Conservation (phyloP, 1,284 basidiomycete genomes). For the Takashimella tepidaria region DNA sequence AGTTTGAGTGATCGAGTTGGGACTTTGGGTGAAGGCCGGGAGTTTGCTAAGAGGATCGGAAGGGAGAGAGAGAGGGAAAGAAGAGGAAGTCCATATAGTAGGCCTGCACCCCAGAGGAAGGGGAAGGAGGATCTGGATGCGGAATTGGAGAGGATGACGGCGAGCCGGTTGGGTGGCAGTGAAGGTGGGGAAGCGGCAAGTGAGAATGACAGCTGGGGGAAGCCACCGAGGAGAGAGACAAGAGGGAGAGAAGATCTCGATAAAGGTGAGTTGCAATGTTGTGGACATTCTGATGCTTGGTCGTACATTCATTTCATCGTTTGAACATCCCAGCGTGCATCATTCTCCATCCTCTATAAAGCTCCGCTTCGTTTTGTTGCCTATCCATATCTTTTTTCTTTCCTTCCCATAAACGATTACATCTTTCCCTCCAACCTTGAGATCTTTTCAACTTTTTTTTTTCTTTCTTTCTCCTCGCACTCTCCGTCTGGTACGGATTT, state of each 20-base stretch:
- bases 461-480: too few relatives aligned
- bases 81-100: constrained; percentile 10
- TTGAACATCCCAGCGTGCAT: too few relatives aligned
- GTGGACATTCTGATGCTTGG: too few relatives aligned
- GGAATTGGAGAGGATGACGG: constrained; percentile 34
- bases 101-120: constrained; percentile 9
- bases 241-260: constrained; percentile 37
- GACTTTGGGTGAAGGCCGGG: constrained; percentile 26
- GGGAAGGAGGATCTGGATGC: constrained; percentile 38
- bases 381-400: too few relatives aligned
- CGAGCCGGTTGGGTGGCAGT: constrained; percentile 11
- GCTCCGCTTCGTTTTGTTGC: too few relatives aligned
- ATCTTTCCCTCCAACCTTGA: too few relatives aligned
- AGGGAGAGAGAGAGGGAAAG: constrained; percentile 17
- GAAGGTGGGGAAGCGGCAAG: constrained; percentile 8
- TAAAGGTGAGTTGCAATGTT: constrained; percentile 34
- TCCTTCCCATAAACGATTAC: too few relatives aligned
- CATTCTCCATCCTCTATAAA: too few relatives aligned
- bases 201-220: constrained; percentile 7
- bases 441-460: too few relatives aligned
- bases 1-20: constrained; percentile 15
- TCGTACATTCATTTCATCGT: too few relatives aligned
- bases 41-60: constrained; percentile 33
- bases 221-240: constrained; percentile 11
- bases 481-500: too few relatives aligned